Percentiles rank a stretch among this genome's conserved stretches.
phyloP scores from a whole-genome alignment of 495 filamentous ascomycete genomes.

The Penicillium parvum region DNA sequence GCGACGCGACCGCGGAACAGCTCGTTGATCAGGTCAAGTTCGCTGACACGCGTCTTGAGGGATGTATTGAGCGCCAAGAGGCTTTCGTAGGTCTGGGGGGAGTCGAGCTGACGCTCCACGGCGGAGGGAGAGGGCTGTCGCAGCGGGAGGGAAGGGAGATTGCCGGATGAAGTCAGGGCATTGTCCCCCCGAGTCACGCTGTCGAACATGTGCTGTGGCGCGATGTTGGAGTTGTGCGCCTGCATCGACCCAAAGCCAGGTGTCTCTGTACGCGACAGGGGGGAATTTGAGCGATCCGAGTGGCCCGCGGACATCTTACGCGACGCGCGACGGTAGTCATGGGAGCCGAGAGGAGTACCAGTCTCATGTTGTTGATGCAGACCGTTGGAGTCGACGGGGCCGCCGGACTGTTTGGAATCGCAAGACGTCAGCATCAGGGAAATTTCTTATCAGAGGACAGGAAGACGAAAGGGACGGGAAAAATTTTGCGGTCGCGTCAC shows the following conservation, averaged over 20 bases:
- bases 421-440: constrained; percentile 25
- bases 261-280: constrained; percentile 81
- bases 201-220: constrained; percentile 75
- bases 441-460: constrained; percentile 22
- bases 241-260: constrained; percentile 62
- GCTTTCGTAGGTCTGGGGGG: constrained; percentile 75
- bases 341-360: constrained; percentile 46
- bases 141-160: constrained; percentile 48
- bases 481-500: constrained; percentile 28
- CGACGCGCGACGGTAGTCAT: constrained; percentile 60
- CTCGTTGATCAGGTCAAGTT: constrained; percentile 94
- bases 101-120: constrained; percentile 69
- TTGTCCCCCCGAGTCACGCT: constrained; percentile 62
- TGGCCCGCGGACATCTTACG: constrained; percentile 68
- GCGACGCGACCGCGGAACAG: constrained; percentile 84
- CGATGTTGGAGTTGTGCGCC: constrained; percentile 66
- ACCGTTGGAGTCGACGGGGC: constrained; percentile 53
- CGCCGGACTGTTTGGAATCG: constrained; percentile 37
- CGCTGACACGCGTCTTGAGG: constrained; percentile 84
- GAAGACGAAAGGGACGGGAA: constrained; percentile 11
- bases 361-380: constrained; percentile 55
- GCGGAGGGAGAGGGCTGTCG: constrained; percentile 68
- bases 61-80: constrained; percentile 71
- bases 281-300: constrained; percentile 76
- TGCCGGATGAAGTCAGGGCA: constrained; percentile 56